Percentiles rank a stretch among this genome's conserved stretches.
phyloP scores from a whole-genome alignment of 495 filamentous ascomycete genomes.

The Penicillium longicatenatum region DNA sequence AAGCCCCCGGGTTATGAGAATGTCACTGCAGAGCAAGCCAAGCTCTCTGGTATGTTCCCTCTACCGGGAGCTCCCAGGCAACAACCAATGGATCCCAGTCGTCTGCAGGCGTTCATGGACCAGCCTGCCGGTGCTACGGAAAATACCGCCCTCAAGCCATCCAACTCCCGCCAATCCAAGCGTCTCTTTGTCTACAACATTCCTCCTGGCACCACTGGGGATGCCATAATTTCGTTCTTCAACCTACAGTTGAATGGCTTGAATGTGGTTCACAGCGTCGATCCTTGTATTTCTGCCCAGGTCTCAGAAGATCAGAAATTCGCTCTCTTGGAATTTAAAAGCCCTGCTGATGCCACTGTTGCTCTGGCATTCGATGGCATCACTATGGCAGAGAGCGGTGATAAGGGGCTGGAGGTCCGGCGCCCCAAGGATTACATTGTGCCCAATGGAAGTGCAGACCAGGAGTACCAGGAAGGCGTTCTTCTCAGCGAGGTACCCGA shows the following conservation, averaged over 20 bases:
- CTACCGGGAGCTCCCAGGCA: slow-evolving; percentile 93
- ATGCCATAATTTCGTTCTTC: slow-evolving; percentile 80
- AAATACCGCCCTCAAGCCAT: slow-evolving; percentile 80
- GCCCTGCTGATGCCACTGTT: slow-evolving; percentile 82
- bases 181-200: slow-evolving; percentile 86
- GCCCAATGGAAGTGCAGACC: slow-evolving; percentile 75
- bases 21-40: slow-evolving; percentile 97
- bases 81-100: slow-evolving; percentile 93
- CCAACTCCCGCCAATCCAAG: slow-evolving; percentile 90
- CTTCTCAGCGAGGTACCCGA: slow-evolving; percentile 83
- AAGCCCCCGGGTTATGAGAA: slow-evolving; percentile 98
- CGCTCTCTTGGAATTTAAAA: slow-evolving; percentile 90
- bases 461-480: slow-evolving; percentile 73
- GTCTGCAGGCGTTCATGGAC: slow-evolving; percentile 93
- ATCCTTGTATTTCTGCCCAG: slow-evolving; percentile 86
- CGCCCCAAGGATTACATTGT: slow-evolving; percentile 98
- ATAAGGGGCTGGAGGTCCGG: slow-evolving; percentile 73
- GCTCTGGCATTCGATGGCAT: slow-evolving; percentile 89
- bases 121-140: slow-evolving; percentile 75
- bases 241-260: slow-evolving; percentile 93
- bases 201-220: slow-evolving; percentile 66
- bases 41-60: slow-evolving; percentile 98
- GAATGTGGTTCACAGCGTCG: slow-evolving; percentile 80
- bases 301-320: slow-evolving; percentile 75
- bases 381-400: slow-evolving; percentile 71